Base-by-base conservation (phyloP, 495 filamentous ascomycete species). In the Penicillium lividum region DNA sequence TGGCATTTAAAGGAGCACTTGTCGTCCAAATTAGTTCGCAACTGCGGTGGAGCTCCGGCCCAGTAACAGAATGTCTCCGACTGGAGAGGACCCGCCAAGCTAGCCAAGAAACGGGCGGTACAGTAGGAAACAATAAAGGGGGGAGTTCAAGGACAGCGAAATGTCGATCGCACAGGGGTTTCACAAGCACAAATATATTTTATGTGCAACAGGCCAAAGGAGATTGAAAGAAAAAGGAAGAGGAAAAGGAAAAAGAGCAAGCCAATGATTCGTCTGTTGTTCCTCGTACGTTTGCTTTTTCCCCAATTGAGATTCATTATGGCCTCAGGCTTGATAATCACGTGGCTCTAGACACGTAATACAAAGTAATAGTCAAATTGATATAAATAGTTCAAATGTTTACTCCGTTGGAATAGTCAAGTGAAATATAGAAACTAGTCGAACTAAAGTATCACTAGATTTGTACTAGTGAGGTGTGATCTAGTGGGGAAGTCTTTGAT, bases 41-140 rank as follows among this genome's bases (percentile, higher is more conserved):
- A 58, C 62, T 51, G 64, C 59, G 60, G 71, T 75, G 73, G 73
- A 71, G 64, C 63, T 63, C 64, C 57, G 60, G 63, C 64, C 66
- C 70, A 59, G 54, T 47, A 62, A 53, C 49, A 52, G 42, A 62
- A 54, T 55, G 18, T 25, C 66, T 61, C 60, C 57, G 60, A 66
- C 62, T 66, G 66, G 68, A 68, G 66, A 64, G 62, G 58, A 43
- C 64, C 68, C 66, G 64, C 64, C 66, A 61, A 69, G 65, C 61
- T 47, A 63, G 51, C 51, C 58, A 66, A 60, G 58, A 50, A 61
- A 53, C 43, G 55, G 60, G 60, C 61, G 61, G 61, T 66, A 57
- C 61, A 58, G 61, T 66, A 57, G 58, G 47, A 44, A 54, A 30
- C 27, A 45, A 31, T 30, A 45, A 27, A 57, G 59, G 59, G 56